Evolutionary conservation across 352 stramenopile genomes (phyloP).

Genomic region (Vaucheria bursata): DNA sequence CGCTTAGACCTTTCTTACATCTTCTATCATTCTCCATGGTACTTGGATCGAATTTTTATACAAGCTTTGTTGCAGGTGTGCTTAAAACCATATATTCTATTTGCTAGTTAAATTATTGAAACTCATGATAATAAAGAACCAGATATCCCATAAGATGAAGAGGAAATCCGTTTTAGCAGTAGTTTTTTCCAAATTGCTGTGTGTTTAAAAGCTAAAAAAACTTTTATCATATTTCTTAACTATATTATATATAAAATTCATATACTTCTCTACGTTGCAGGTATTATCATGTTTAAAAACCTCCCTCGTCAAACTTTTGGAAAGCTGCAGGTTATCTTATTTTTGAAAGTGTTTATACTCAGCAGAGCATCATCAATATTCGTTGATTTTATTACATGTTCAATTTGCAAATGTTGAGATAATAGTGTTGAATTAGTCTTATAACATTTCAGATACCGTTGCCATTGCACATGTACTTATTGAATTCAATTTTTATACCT

Average conservation of each 20-base stretch:
- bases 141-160: background rate
- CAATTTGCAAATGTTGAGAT: too few relatives aligned
- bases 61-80: constrained; percentile 17
- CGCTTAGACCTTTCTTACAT: constrained; percentile 34
- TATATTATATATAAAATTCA: background rate
- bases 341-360: constrained; percentile 52
- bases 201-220: background rate
- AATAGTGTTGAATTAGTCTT: too few relatives aligned
- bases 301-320: constrained; percentile 58
- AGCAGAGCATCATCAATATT: background rate
- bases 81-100: background rate
- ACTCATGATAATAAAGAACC: background rate
- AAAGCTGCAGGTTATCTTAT: constrained; percentile 50
- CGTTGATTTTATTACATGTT: too few relatives aligned
- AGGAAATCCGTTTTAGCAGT: background rate
- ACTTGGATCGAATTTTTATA: constrained; percentile 19
- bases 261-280: constrained; percentile 20
- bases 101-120: background rate
- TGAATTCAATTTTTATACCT: too few relatives aligned
- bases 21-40: constrained; percentile 7
- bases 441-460: too few relatives aligned
- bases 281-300: constrained; percentile 63
- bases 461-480: too few relatives aligned
- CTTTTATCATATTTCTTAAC: background rate
- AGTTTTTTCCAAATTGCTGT: background rate